phyloP scores from a whole-genome alignment of 1,139 yeast species.

The Nematodospora anomalae region DNA sequence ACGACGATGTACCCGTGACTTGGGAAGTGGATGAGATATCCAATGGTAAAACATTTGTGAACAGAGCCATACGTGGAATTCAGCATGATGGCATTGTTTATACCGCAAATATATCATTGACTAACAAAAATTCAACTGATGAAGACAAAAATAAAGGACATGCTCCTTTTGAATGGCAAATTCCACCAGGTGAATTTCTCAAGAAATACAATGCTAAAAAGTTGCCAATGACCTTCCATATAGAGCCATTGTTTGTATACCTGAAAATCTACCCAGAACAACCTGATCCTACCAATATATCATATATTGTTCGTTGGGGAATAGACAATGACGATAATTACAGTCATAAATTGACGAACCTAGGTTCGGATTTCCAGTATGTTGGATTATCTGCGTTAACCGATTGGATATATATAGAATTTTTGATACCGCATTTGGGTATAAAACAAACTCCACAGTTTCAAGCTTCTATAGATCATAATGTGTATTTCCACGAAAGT shows the following conservation, averaged over 20 bases:
- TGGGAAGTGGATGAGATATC: constrained; percentile 33
- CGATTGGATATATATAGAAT: constrained; percentile 51
- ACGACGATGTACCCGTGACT: constrained; percentile 29
- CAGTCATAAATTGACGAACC: constrained; percentile 13
- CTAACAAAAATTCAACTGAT: constrained; percentile 28
- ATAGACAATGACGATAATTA: constrained; percentile 21
- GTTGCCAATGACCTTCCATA: constrained; percentile 10
- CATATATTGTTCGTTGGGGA: constrained; percentile 46
- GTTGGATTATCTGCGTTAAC: constrained; percentile 63
- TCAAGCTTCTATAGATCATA: constrained; percentile 63
- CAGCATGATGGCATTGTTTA: constrained; percentile 33
- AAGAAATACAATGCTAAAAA: constrained; percentile 19
- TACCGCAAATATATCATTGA: constrained; percentile 35
- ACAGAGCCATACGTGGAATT: constrained; percentile 28
- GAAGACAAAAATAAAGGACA: constrained; percentile 17
- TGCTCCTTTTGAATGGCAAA: constrained; percentile 37
- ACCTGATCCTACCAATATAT: constrained; percentile 6
- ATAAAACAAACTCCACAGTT: constrained; percentile 26
- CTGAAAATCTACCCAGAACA: constrained; percentile 8
- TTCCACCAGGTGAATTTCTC: constrained; percentile 32
- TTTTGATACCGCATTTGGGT: constrained; percentile 21
- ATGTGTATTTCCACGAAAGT: constrained; percentile 63
- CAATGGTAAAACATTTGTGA: constrained; percentile 36
- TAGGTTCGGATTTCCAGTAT: constrained; percentile 38
- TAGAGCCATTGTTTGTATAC: constrained; percentile 3